Conservation (phyloP, 345 rosid species). For the Moringa oleifera region DNA sequence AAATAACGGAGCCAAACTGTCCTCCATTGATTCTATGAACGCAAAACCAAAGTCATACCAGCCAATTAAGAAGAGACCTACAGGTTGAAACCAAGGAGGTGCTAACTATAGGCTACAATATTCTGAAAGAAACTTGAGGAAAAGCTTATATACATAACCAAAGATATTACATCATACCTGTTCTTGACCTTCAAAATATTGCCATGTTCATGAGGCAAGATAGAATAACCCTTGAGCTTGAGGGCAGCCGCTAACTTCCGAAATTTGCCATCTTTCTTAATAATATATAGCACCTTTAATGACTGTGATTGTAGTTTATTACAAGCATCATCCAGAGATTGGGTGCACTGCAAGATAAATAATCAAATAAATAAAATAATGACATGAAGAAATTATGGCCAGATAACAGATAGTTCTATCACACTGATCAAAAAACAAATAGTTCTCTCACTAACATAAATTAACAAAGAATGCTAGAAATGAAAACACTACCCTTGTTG, state of each 20-base stretch:
- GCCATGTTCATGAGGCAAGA: conserved; percentile 22
- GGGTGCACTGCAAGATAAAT: conserved; percentile 32
- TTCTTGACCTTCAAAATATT: conserved; percentile 19
- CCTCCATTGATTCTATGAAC: no score
- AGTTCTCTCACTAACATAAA: not conserved
- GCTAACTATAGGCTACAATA: no score
- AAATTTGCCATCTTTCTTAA: conserved; percentile 30
- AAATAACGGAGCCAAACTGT: no score
- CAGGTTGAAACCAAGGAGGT: no score
- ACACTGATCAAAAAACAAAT: no score
- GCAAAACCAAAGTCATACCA: no score
- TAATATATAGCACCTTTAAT: conserved; percentile 31
- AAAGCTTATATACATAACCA: no score
- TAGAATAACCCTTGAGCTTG: conserved; percentile 33
- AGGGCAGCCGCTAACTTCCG: conserved; percentile 30
- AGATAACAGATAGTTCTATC: no score
- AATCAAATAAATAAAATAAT: not conserved
- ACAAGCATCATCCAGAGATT: conserved; percentile 21
- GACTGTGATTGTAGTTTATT: not conserved
- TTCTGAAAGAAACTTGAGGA: no score
- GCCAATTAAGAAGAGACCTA: no score
- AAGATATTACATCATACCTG: no score
- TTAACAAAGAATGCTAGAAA: not conserved
- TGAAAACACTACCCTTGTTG: not conserved
- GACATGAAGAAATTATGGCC: conserved; percentile 1